Percentiles rank a stretch among this genome's conserved stretches.
These are phyloP conservation scores for Teratosphaeria destructans DNA, from an alignment of 2,329 filamentous ascomycete genomes.

Conservation along the genomic window DNA sequence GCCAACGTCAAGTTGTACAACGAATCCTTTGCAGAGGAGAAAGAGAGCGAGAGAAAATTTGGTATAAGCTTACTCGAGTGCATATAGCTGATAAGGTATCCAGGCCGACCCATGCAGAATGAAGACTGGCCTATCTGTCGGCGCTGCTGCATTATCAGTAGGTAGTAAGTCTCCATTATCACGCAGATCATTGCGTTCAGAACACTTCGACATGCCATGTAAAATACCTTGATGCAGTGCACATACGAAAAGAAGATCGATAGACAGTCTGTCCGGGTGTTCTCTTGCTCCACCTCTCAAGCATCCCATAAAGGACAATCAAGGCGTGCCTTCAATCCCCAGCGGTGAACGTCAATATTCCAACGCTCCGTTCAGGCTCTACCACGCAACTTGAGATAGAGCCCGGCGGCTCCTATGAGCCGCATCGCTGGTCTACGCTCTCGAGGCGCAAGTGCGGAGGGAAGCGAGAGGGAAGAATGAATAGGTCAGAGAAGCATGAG, in stretches of 20 bases:
- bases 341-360: conserved; percentile 24
- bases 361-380: conserved; percentile 39
- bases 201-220: background rate
- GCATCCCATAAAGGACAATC: conserved; percentile 9
- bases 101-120: background rate
- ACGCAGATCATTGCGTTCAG: background rate
- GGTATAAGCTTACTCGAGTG: background rate
- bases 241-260: background rate
- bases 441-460: background rate
- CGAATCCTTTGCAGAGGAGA: background rate
- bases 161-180: too few species aligned
- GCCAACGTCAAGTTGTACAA: background rate
- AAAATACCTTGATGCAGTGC: too few species aligned
- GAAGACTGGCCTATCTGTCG: background rate
- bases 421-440: conserved; percentile 31
- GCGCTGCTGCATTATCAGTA: background rate
- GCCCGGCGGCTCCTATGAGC: conserved; percentile 33
- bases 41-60: background rate
- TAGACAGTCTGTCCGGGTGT: conserved; percentile 23
- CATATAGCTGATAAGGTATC: background rate
- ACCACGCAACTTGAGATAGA: conserved; percentile 24
- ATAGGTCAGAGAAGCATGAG: background rate
- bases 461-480: background rate
- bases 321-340: conserved; percentile 28
- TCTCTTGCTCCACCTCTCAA: conserved; percentile 24